phyloP scores from a whole-genome alignment of 805 yeast genomes.

The Debaryomyces prosopidis region DNA sequence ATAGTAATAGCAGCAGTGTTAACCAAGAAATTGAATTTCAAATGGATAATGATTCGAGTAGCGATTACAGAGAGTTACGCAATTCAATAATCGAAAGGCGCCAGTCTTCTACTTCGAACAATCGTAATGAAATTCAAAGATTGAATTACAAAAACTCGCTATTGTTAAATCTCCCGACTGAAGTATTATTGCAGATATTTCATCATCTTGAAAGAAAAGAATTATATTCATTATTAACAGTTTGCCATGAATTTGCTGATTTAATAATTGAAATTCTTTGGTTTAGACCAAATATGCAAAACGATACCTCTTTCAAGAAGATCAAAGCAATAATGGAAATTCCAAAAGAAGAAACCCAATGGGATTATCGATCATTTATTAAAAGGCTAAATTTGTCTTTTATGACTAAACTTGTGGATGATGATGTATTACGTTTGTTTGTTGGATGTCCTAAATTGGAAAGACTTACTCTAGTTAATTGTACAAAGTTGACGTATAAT shows the following conservation, averaged over 20 bases:
- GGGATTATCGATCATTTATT: constrained; percentile 69
- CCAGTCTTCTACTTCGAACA: constrained; percentile 13
- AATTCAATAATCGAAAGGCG: constrained; percentile 33
- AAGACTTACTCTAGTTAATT: constrained; percentile 81
- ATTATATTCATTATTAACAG: constrained; percentile 61
- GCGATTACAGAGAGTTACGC: constrained; percentile 35
- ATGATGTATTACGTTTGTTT: constrained; percentile 59
- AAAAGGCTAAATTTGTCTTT: constrained; percentile 79
- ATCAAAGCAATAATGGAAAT: constrained; percentile 56
- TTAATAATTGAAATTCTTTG: constrained; percentile 77
- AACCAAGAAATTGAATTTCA: constrained; percentile 19
- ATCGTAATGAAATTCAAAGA: constrained; percentile 22
- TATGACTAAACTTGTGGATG: constrained; percentile 67
- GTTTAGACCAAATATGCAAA: constrained; percentile 79
- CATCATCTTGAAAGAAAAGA: constrained; percentile 65
- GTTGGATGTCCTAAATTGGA: constrained; percentile 76
- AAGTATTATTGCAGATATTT: constrained; percentile 63
- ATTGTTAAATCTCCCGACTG: constrained; percentile 53
- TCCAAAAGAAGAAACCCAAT: constrained; percentile 50
- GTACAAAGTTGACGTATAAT: constrained; percentile 59
- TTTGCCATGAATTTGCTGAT: constrained; percentile 80
- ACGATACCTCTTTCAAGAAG: constrained; percentile 47
- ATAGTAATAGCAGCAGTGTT: background rate
- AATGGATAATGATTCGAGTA: constrained; percentile 33
- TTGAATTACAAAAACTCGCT: constrained; percentile 31